Evolutionary conservation across 768 basidiomycete species (phyloP), one percentile per base, ranked within the genome.

Genomic region (Strobilomyces confusus): DNA sequence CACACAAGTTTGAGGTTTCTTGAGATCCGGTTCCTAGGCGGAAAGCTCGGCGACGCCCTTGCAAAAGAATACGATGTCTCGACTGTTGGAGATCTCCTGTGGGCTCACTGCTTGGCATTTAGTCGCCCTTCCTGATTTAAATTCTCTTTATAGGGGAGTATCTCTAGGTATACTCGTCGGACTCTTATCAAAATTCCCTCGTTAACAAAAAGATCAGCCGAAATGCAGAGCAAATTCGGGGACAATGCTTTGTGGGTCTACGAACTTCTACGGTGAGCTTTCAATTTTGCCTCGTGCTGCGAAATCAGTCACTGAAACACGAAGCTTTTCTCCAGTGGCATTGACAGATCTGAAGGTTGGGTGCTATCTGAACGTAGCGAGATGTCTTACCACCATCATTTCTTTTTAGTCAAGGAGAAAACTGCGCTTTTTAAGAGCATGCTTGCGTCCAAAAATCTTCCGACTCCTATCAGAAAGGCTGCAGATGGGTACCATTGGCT

Each of bases 401-500:
- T 40, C 32, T 38, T 49, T 54, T 9, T 14, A 95, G 95, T 98
- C 33, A 93, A 91, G 63, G 90, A 92, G 64, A 92, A 92, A 68
- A 77, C 85, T 15, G 73, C 77, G 0, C 72, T 88, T 29, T 86
- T 81, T 57, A 98, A 97, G 74, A 92, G 90, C 62, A 98, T 98
- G 95, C 73, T 93, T 49, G 92, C 93, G 0, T 87, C 92, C n/a
- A 99, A 99, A 69, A 98, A 98, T 63, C 79, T 98, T 22, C 83
- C 87, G 0, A 81, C 83, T 32, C 81, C 89, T 0, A 83, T 98
- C 22, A 87, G 78, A 7, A 86, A 83, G 38, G 72, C 80, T 14
- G 76, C 82, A 3, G 86, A 94, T 54, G 95, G 92, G 1, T 77
- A 81, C 42, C 91, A 92, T 51, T 98, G 97, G 97, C 81, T 99